A percentile compares a stretch with the other conserved stretches of the same genome.
Conservation (phyloP, 345 rosid species). For the Rhizophora mangle region DNA sequence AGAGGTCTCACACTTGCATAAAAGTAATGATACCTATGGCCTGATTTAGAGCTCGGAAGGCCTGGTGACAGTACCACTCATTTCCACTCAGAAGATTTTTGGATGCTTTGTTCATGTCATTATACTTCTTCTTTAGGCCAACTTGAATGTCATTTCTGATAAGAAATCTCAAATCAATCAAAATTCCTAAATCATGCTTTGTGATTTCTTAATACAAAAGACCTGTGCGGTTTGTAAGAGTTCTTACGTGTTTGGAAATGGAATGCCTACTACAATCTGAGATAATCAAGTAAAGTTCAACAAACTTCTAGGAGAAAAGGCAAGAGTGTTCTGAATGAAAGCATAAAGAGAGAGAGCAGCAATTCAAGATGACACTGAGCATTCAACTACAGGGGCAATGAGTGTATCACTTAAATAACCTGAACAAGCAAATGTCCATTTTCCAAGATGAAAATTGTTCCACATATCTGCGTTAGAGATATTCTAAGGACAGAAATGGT, state of each 20-base stretch:
- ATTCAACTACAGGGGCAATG: slow-evolving; percentile 1
- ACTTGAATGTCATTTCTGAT: slow-evolving; percentile 79
- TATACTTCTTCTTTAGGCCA: slow-evolving; percentile 76
- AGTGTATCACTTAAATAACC: background rate
- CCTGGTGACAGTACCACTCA: slow-evolving; percentile 97
- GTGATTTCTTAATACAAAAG: background rate
- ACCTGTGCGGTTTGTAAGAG: slow-evolving; percentile 6
- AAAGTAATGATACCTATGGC: slow-evolving; percentile 61
- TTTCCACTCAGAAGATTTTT: slow-evolving; percentile 81
- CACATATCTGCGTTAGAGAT: background rate
- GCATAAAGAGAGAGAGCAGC: background rate
- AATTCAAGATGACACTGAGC: slow-evolving; percentile 2
- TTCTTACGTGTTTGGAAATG: slow-evolving; percentile 91
- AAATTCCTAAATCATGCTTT: slow-evolving; percentile 1
- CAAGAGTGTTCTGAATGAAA: background rate
- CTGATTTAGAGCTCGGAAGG: slow-evolving; percentile 93
- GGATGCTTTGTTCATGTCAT: slow-evolving; percentile 69
- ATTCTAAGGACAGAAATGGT: slow-evolving; percentile 15
- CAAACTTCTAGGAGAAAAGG: slow-evolving; percentile 11
- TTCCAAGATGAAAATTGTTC: background rate
- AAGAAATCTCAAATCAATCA: slow-evolving; percentile 26
- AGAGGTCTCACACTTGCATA: too few species aligned
- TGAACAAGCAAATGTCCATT: background rate
- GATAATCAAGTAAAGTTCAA: slow-evolving; percentile 48
- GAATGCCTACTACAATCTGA: slow-evolving; percentile 93